Base-by-base conservation (phyloP, 805 yeast species). In the Maudiozyma pseudohumilis region DNA sequence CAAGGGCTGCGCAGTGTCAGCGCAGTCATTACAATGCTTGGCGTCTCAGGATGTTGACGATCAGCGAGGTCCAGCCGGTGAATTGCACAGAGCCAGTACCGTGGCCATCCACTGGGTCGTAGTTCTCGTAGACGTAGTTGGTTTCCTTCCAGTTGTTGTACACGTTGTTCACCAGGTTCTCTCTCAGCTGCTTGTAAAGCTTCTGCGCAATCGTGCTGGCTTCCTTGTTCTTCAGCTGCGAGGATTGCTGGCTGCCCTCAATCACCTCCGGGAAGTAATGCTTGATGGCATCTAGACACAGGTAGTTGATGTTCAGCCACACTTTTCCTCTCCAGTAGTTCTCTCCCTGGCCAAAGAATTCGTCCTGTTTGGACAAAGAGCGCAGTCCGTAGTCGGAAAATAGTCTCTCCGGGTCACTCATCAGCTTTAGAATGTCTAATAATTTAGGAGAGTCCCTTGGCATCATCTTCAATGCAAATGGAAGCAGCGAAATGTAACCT, bases 271-370 rank as follows among this genome's bases (percentile, higher is more conserved):
- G 53, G 38, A 50, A 54, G 52, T 88, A 89, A 55, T 75, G 62
- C 23, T 65, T 57, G 43, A 92, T 64, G 4, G 83, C 71, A 37
- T 86, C 92, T 30, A 92, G 64, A 4, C 79, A 66, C 58, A 92
- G 63, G 53, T 86, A 89, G 63, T 92, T 92, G 52, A 92, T 82
- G 56, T 87, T 83, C 48, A 87, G 67, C 97, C 97, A 92, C 20
- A 92, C 69, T 15, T 94, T 85, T 1, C 96, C 92, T 45, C 95
- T 73, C 98, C 98, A 92, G 63, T 92, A 92, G 59, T 89, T 79
- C 53, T 92, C 98, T 6, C 71, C 89, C 0, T 78, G 73, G 39
- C 81, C 81, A 61, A 80, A 92, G 41, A 53, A 63, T 16, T 64
- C 63, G 49, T 83, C 88, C 5, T 67, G 48, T 49, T 75, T 76